Base-by-base conservation (phyloP, 805 yeast species). In the Sungouiozyma ichnusensis region DNA sequence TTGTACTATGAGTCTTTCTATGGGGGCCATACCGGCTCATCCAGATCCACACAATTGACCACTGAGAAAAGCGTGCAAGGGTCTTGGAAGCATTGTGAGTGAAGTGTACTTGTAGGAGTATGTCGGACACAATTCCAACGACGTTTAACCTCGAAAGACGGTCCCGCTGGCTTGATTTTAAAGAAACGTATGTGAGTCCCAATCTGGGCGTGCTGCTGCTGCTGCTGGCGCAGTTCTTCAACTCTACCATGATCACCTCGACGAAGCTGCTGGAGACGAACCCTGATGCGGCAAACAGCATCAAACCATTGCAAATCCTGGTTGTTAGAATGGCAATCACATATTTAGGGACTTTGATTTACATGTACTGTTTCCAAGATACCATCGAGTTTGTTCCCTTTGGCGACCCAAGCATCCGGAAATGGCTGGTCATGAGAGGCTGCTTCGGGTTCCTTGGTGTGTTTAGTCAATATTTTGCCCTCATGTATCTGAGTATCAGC, bases 281-380 rank as follows among this genome's bases (percentile, higher is more conserved):
- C 41, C 45, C 51, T 9, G 43, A 40, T 1, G 67, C 66, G 8
- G 67, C 42, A 5, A 46, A 64, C 15, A 82, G 85, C 4, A 72
- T 85, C 49, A 79, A 81, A 53, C 94, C 95, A 1, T 60, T 83
- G 27, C 94, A 86, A 60, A 81, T 87, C 41, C 66, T 87, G 33
- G 73, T 85, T 48, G 78, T 75, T 2, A 71, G 97, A 43, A 86
- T 85, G 95, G 41, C 64, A 17, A 72, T 85, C 44, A 88, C 96
- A 0, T 73, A 76, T 44, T 38, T 67, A 0, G 73, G 78, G 16
- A 79, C 90, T 45, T 52, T 75, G 24, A 40, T 63, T 1, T 82
- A 78, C 54, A 74, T 82, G 77, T 60, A 58, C 40, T 50, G 66
- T 40, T 67, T 72, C 20, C 66, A 67, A 44, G 42, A 37, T 3